Percentiles rank a stretch among this genome's conserved stretches.
Evolutionary conservation across 2,329 filamentous ascomycete genomes (phyloP).

Genomic region (Penicillium aurantiogriseum): DNA sequence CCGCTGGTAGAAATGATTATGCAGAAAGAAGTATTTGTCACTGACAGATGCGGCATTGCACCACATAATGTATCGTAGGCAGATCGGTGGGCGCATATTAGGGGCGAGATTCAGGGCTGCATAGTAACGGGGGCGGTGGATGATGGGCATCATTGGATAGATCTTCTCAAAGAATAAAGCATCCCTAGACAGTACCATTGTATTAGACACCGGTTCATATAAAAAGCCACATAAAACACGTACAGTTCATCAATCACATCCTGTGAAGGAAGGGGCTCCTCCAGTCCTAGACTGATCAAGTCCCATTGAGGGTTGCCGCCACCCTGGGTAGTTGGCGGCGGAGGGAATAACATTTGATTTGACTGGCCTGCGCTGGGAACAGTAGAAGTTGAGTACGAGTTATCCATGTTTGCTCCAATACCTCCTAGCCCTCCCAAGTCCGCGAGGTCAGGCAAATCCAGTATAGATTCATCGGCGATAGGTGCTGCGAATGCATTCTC

Average conservation of each 20-base stretch:
- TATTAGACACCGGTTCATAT: conserved; percentile 15
- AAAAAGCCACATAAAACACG: conserved; percentile 15
- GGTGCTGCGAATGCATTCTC: conserved; percentile 28
- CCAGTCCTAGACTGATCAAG: conserved; percentile 75
- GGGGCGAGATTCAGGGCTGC: conserved; percentile 88
- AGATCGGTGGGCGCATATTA: conserved; percentile 79
- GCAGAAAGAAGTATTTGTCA: conserved; percentile 76
- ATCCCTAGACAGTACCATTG: conserved; percentile 53
- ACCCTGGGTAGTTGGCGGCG: conserved; percentile 25
- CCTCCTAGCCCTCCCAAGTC: conserved; percentile 13
- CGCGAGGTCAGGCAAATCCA: conserved; percentile 26
- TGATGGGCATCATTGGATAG: conserved; percentile 80
- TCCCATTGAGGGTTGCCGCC: conserved; percentile 70
- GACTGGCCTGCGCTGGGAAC: conserved; percentile 20
- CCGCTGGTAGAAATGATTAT: conserved; percentile 85
- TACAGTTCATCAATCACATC: conserved; percentile 85
- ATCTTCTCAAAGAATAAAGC: conserved; percentile 88
- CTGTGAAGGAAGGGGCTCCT: conserved; percentile 74
- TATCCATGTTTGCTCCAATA: conserved; percentile 18
- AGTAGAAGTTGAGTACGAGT: conserved; percentile 27
- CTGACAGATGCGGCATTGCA: conserved; percentile 81
- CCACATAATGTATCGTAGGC: conserved; percentile 93
- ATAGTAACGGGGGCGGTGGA: conserved; percentile 83
- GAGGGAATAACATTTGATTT: conserved; percentile 21
- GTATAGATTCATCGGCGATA: conserved; percentile 32